phyloP scores from a whole-genome alignment of 2,329 filamentous ascomycete genomes.

The Tolypocladium paradoxum region DNA sequence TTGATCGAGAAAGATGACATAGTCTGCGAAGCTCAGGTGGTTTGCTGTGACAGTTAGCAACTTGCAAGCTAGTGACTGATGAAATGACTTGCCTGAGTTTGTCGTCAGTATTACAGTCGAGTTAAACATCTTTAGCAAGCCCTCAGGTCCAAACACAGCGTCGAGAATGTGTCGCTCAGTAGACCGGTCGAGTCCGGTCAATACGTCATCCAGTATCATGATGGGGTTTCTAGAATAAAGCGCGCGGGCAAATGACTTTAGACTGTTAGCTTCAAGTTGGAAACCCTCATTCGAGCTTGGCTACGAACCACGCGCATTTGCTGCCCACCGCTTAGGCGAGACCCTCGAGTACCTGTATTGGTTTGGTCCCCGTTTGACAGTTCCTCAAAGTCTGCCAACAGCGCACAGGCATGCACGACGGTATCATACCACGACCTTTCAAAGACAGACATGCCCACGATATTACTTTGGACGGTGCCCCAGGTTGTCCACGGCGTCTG shows the following conservation, averaged over 20 bases:
- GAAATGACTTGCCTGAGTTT: conserved; percentile 10
- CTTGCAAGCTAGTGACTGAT: too few relatives aligned
- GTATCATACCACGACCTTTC: conserved; percentile 11
- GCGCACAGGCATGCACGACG: conserved; percentile 9
- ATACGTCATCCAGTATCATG: conserved; percentile 21
- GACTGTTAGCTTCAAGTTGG: not conserved
- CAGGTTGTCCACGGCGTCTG: conserved; percentile 14
- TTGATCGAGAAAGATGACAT: conserved; percentile 12
- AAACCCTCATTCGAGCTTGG: too few relatives aligned
- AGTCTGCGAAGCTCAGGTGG: conserved; percentile 12
- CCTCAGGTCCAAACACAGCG: conserved; percentile 21
- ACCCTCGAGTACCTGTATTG: conserved; percentile 11
- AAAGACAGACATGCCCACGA: conserved; percentile 8
- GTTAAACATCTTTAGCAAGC: conserved; percentile 14
- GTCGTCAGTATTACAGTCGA: conserved; percentile 17
- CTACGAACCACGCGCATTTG: conserved; percentile 13
- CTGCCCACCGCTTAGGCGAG: conserved; percentile 15
- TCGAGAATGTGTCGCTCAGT: conserved; percentile 26
- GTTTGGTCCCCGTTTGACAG: conserved; percentile 13
- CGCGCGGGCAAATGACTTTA: conserved; percentile 13
- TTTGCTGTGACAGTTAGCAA: conserved; percentile 5
- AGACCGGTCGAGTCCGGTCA: conserved; percentile 23
- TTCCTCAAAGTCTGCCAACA: conserved; percentile 9
- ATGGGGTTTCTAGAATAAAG: conserved; percentile 12
- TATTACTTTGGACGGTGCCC: conserved; percentile 14